These are phyloP conservation scores for Uronychia binucleata DNA, from an alignment of 73 alveolate genomes.

Conservation along the genomic window DNA sequence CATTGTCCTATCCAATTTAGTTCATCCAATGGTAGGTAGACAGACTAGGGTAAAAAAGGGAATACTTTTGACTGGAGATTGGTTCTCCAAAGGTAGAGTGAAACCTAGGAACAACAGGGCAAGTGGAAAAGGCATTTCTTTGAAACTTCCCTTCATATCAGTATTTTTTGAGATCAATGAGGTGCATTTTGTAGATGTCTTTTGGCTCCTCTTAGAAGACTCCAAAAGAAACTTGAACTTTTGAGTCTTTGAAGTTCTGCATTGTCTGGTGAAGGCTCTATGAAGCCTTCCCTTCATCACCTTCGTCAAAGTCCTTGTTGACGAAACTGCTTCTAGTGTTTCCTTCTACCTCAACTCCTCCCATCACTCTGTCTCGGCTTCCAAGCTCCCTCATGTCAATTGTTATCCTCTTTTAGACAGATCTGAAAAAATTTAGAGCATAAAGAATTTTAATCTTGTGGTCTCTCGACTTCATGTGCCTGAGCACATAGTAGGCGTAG, in stretches of 20 bases:
- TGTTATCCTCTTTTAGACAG: slow-evolving; percentile 45
- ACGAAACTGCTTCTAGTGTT: not conserved
- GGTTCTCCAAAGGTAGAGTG: slow-evolving; percentile 62
- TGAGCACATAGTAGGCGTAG: slow-evolving; percentile 56
- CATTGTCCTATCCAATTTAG: not conserved
- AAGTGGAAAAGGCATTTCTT: slow-evolving; percentile 49
- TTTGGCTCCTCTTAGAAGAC: not conserved
- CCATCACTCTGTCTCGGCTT: slow-evolving; percentile 64
- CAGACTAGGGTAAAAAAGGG: too few relatives aligned
- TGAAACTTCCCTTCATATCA: slow-evolving; percentile 48
- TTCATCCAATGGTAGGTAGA: not conserved
- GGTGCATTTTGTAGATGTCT: slow-evolving; percentile 2
- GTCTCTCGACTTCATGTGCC: slow-evolving; percentile 64
- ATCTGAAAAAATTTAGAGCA: slow-evolving; percentile 53
- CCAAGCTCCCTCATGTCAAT: slow-evolving; percentile 55
- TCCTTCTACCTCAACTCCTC: slow-evolving; percentile 18
- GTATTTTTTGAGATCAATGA: slow-evolving; percentile 45
- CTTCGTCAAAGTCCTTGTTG: not conserved
- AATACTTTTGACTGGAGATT: slow-evolving; percentile 2
- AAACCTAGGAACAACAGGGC: slow-evolving; percentile 52
- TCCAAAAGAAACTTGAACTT: not conserved
- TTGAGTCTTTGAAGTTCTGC: not conserved
- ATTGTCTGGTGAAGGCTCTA: not conserved
- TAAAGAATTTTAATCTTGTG: slow-evolving; percentile 34
- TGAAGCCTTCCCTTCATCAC: not conserved